Conservation (phyloP, 306 rosid genomes). For the Cucumis melo region DNA sequence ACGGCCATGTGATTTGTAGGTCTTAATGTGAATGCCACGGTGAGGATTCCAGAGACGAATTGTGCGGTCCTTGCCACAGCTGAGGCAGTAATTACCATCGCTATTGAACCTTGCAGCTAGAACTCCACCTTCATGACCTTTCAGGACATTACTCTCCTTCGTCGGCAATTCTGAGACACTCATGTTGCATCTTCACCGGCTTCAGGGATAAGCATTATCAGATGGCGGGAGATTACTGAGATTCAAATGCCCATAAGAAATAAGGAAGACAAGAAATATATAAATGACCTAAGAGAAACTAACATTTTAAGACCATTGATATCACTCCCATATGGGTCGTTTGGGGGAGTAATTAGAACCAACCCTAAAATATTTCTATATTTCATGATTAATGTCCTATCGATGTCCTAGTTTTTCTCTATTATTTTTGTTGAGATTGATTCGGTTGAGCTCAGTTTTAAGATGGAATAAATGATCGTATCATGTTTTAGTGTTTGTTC, state of each 20-base stretch:
- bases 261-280: too few species aligned
- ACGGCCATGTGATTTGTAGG: slow-evolving; percentile 88
- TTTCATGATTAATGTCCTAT: too few species aligned
- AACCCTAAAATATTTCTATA: too few species aligned
- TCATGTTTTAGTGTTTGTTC: too few species aligned
- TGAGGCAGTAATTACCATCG: slow-evolving; percentile 69
- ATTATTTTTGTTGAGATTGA: too few species aligned
- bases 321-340: too few species aligned
- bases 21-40: slow-evolving; percentile 80
- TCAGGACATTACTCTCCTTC: slow-evolving; percentile 45
- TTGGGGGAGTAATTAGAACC: too few species aligned
- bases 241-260: not conserved
- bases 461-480: too few species aligned
- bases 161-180: slow-evolving; percentile 42
- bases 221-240: not conserved
- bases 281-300: too few species aligned
- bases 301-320: not conserved
- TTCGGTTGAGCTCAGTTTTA: too few species aligned
- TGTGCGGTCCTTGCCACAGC: slow-evolving; percentile 86
- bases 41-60: slow-evolving; percentile 95
- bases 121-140: slow-evolving; percentile 80
- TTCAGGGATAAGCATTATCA: not conserved
- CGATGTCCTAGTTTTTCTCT: too few species aligned
- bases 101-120: slow-evolving; percentile 65
- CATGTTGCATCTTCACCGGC: slow-evolving; percentile 17